Percentiles rank a stretch among this genome's conserved stretches.
phyloP scores from a whole-genome alignment of 768 basidiomycete genomes.

The Trametes villosa region DNA sequence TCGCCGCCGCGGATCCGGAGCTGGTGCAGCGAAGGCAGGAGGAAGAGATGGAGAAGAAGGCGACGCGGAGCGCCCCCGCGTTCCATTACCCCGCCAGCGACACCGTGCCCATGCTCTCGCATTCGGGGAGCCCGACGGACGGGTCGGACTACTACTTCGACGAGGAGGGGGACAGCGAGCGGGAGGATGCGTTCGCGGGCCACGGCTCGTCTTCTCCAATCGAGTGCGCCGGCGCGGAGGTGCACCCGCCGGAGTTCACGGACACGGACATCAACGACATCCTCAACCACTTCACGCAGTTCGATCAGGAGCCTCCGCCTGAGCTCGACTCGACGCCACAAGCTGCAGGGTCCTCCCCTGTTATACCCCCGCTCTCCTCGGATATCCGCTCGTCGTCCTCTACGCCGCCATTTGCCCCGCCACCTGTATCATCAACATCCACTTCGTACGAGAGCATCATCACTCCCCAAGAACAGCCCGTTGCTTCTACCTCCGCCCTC shows the following conservation, averaged over 20 bases:
- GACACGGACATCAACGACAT: constrained; percentile 72
- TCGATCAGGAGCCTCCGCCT: constrained; percentile 45
- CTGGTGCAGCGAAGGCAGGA: constrained; percentile 48
- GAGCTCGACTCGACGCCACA: constrained; percentile 14
- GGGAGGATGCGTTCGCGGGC: constrained; percentile 35
- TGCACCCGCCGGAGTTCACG: constrained; percentile 59
- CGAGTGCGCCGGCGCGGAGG: constrained; percentile 40
- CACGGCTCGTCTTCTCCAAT: constrained; percentile 21
- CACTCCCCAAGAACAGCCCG: constrained; percentile 16
- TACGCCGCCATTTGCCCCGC: constrained; percentile 3
- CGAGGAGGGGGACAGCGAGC: constrained; percentile 37
- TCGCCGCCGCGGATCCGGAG: constrained; percentile 43
- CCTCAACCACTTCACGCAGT: constrained; percentile 72
- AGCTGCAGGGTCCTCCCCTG: background rate
- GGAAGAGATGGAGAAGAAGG: constrained; percentile 51
- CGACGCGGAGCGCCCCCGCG: constrained; percentile 73
- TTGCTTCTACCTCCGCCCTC: constrained; percentile 27
- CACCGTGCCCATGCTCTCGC: constrained; percentile 12
- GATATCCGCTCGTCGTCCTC: constrained; percentile 1
- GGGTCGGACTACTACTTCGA: constrained; percentile 42
- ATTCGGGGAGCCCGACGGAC: constrained; percentile 26
- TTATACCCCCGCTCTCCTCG: constrained; percentile 3
- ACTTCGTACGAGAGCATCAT: constrained; percentile 1
- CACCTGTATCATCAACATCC: constrained; percentile 5
- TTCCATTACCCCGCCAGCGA: constrained; percentile 77